Evolutionary conservation across 352 stramenopile genomes (phyloP).

Genomic region (Phytophthora palmivora): DNA sequence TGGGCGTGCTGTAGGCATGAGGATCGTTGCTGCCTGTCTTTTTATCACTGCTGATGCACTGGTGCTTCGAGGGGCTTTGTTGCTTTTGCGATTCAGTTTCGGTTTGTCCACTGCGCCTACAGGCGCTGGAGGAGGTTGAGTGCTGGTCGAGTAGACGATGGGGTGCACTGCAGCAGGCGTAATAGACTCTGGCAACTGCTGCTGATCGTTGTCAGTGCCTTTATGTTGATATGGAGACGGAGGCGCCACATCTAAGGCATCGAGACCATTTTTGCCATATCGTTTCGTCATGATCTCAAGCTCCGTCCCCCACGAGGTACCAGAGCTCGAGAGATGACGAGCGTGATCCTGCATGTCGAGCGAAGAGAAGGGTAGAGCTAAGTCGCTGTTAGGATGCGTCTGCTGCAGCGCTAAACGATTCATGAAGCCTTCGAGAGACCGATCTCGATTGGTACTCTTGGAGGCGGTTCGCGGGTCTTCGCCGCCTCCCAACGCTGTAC

Average conservation of each 20-base stretch:
- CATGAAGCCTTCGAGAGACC: slow-evolving; percentile 74
- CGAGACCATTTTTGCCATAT: slow-evolving; percentile 45
- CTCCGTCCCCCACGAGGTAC: slow-evolving; percentile 49
- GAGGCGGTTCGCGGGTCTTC: slow-evolving; percentile 11
- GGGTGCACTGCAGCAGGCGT: slow-evolving; percentile 22
- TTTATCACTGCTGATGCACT: slow-evolving; percentile 1
- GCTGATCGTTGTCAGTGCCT: slow-evolving; percentile 2
- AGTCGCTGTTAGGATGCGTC: slow-evolving; percentile 6
- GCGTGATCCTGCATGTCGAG: slow-evolving; percentile 49
- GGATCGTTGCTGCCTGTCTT: slow-evolving; percentile 25
- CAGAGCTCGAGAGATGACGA: slow-evolving; percentile 12
- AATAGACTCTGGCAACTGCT: background rate
- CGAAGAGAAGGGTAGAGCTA: slow-evolving; percentile 49
- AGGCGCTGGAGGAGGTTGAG: slow-evolving; percentile 14
- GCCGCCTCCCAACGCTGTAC: slow-evolving; percentile 40
- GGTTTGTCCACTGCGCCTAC: slow-evolving; percentile 10
- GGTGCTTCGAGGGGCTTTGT: slow-evolving; percentile 13
- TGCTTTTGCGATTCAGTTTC: slow-evolving; percentile 23
- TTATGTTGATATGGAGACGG: slow-evolving; percentile 2
- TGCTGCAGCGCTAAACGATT: slow-evolving; percentile 59
- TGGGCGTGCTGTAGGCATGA: slow-evolving; percentile 10
- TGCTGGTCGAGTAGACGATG: slow-evolving; percentile 16
- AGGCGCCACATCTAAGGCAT: slow-evolving; percentile 15
- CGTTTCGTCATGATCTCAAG: slow-evolving; percentile 65
- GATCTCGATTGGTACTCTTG: slow-evolving; percentile 37